Evolutionary conservation across 2,329 filamentous ascomycete species (phyloP).

Genomic region (Karstenula rhodostoma): DNA sequence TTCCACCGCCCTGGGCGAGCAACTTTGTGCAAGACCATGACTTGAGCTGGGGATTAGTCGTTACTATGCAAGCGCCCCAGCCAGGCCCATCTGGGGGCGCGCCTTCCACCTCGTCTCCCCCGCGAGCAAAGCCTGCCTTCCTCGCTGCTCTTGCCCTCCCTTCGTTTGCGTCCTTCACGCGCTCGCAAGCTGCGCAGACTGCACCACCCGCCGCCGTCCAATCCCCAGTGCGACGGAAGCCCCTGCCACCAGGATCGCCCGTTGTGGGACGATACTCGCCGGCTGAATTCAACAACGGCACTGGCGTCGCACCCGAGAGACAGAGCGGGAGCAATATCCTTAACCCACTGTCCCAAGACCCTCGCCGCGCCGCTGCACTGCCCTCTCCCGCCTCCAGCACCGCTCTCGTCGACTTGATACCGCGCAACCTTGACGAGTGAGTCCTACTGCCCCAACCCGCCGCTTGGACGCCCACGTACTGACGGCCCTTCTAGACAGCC

Average conservation of each 20-base stretch:
- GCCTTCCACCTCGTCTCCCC: slow-evolving; percentile 34
- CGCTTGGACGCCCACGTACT: slow-evolving; percentile 21
- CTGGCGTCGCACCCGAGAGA: slow-evolving; percentile 29
- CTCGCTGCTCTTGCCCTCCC: slow-evolving; percentile 52
- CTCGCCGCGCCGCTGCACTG: slow-evolving; percentile 34
- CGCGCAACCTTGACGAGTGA: slow-evolving; percentile 51
- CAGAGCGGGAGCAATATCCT: slow-evolving; percentile 12
- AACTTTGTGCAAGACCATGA: slow-evolving; percentile 50
- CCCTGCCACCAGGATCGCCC: slow-evolving; percentile 61
- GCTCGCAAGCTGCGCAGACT: slow-evolving; percentile 53
- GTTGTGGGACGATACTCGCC: slow-evolving; percentile 54
- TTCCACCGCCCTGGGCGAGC: slow-evolving; percentile 29
- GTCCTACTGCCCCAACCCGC: slow-evolving; percentile 19
- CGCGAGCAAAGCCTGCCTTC: slow-evolving; percentile 44
- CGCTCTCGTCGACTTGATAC: slow-evolving; percentile 42
- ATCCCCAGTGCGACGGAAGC: slow-evolving; percentile 61
- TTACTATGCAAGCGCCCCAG: slow-evolving; percentile 43
- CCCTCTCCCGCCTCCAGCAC: slow-evolving; percentile 45
- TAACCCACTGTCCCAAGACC: slow-evolving; percentile 33
- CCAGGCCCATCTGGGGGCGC: slow-evolving; percentile 33
- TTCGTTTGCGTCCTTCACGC: slow-evolving; percentile 54
- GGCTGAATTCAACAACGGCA: slow-evolving; percentile 54
- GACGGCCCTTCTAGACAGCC: slow-evolving; percentile 40
- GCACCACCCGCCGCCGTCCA: slow-evolving; percentile 39
- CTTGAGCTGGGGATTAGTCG: slow-evolving; percentile 31